Evolutionary conservation across 331 rosid genomes (phyloP), one percentile per base, ranked within the genome.

Genomic region (Arachis monticola): DNA sequence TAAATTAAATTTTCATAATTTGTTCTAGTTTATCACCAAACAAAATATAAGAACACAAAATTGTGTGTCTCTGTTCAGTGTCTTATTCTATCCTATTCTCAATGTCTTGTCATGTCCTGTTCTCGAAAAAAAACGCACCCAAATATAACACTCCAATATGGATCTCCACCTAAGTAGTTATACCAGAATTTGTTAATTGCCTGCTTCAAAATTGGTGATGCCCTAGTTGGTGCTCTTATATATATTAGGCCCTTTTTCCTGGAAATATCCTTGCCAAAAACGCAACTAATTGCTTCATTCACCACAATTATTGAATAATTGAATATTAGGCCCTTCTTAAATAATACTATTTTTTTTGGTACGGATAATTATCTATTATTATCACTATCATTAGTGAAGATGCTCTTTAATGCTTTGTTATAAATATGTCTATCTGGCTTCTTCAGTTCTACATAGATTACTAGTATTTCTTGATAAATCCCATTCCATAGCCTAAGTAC

Each of bases 121-220:
- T n/a, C n/a, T n/a, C n/a, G n/a, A n/a, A n/a, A n/a, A n/a, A n/a
- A n/a, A n/a, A n/a, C n/a, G n/a, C n/a, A n/a, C n/a, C n/a, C n/a
- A n/a, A n/a, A n/a, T 17, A 17, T 17, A 17, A 27, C 65, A 48
- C 30, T 38, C n/a, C 2, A 64, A 58, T n/a, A 53, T 81, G 78
- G 70, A 77, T 59, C 40, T 70, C 61, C 67, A 44, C 76, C 72
- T 64, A 83, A 80, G 38, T 32, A 71, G 27, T 42, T 58, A 13
- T 64, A 11, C 44, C 66, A 2, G 47, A 56, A 7, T 68, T 55
- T 57, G 32, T 63, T 48, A 35, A 35, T 35, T 35, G 4, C 44
- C 46, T 61, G 40, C 31, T 83, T 85, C 88, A 84, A 84, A 70
- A 70, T 65, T 77, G 85, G 75, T 38, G 80, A 82, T 73, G 78